Evolutionary conservation across 352 stramenopile species (phyloP).

Genomic region (Pelagophyceae sp.): DNA sequence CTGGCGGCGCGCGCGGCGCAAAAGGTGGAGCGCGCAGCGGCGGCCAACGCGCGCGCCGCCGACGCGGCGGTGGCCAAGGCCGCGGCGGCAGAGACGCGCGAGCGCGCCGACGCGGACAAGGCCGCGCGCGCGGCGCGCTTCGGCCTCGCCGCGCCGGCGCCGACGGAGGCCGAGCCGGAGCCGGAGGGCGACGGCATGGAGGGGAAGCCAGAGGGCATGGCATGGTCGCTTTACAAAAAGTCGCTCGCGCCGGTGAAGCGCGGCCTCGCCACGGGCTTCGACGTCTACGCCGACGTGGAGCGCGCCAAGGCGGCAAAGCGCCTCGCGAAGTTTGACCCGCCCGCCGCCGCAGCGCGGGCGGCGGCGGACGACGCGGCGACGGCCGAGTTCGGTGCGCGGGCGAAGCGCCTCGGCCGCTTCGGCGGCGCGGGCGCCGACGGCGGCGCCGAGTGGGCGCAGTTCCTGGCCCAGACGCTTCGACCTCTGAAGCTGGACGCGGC

Average conservation of each 20-base stretch:
- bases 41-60: no score
- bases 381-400: background rate
- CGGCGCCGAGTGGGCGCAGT: background rate
- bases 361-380: background rate
- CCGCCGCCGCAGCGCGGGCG: background rate
- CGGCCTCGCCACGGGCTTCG: background rate
- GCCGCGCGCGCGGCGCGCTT: background rate
- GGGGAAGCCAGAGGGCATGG: background rate
- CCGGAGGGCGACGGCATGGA: no score
- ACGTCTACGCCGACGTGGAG: background rate
- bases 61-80: background rate
- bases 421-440: background rate
- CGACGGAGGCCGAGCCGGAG: background rate
- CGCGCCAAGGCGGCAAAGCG: background rate
- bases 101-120: background rate
- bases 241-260: background rate
- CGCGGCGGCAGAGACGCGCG: background rate
- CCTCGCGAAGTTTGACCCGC: background rate
- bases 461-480: background rate
- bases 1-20: no score
- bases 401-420: conserved; percentile 1
- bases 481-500: background rate
- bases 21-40: no score
- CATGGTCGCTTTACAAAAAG: conserved; percentile 17
- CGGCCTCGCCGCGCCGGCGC: background rate